Percentiles rank a stretch among this genome's conserved stretches.
These are phyloP conservation scores for Scutellaria minor DNA, from an alignment of 257 asterid species.

Conservation along the genomic window DNA sequence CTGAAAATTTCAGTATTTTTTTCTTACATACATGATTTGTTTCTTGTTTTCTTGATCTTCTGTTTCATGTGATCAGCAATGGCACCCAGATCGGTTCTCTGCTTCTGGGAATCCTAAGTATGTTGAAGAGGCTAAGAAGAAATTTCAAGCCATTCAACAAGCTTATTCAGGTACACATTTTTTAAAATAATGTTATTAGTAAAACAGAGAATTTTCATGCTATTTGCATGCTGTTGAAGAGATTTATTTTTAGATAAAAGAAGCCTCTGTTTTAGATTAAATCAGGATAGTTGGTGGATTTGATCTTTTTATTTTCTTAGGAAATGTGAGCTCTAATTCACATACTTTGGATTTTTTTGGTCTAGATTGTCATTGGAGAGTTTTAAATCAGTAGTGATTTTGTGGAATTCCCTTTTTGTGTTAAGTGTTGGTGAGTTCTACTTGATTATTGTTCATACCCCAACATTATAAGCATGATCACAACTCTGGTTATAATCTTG, in stretches of 20 bases:
- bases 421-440: slow-evolving; percentile 32
- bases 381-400: slow-evolving; percentile 25
- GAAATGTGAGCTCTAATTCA: slow-evolving; percentile 4
- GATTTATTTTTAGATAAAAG: not conserved
- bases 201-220: slow-evolving; percentile 19
- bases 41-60: not conserved
- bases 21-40: not conserved
- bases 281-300: slow-evolving; percentile 3
- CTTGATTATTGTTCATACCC: not conserved
- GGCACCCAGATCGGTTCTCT: slow-evolving; percentile 92
- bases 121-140: slow-evolving; percentile 79
- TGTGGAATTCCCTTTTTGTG: slow-evolving; percentile 28
- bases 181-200: not conserved
- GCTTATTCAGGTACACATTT: slow-evolving; percentile 75
- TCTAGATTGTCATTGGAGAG: slow-evolving; percentile 32
- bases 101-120: slow-evolving; percentile 56
- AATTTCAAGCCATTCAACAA: slow-evolving; percentile 83
- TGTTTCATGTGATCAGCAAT: slow-evolving; percentile 51
- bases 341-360: slow-evolving; percentile 21
- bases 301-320: not conserved
- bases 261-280: not conserved
- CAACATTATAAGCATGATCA: not conserved
- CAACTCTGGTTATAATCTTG: not conserved
- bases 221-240: not conserved
- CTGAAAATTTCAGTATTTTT: too few relatives aligned